A percentile compares a stretch with the other conserved stretches of the same genome.
Evolutionary conservation across 192 early-diverging fungal genomes (phyloP).

Genomic region (Rhizoclosmatium globosum): DNA sequence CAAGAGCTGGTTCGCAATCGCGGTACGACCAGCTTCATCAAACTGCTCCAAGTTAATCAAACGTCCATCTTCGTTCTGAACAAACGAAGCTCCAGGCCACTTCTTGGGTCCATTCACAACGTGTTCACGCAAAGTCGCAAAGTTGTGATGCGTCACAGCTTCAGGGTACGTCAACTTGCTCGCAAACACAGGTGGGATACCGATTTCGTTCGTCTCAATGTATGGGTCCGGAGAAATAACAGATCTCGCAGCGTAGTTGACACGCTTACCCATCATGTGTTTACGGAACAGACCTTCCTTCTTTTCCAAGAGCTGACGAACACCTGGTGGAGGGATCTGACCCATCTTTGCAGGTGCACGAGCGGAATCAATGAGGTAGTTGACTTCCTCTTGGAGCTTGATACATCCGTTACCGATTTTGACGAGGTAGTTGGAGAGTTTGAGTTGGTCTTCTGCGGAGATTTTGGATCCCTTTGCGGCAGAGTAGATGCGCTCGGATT

Average conservation of each 20-base stretch:
- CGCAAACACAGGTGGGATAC: constrained; percentile 97
- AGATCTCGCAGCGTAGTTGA: constrained; percentile 97
- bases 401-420: constrained; percentile 73
- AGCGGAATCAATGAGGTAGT: constrained; percentile 92
- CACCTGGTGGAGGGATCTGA: constrained; percentile 82
- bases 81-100: constrained; percentile 97
- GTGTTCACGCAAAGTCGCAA: constrained; percentile 85
- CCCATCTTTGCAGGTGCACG: constrained; percentile 81
- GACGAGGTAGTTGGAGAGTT: constrained; percentile 40
- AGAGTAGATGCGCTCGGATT: constrained; percentile 18
- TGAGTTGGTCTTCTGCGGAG: constrained; percentile 13
- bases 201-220: constrained; percentile 97
- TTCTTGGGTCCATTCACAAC: constrained; percentile 95
- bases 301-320: constrained; percentile 96
- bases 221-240: constrained; percentile 99
- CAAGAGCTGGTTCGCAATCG: constrained; percentile 91
- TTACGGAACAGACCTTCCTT: constrained; percentile 99
- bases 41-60: constrained; percentile 81
- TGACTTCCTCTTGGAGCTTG: constrained; percentile 86
- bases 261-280: constrained; percentile 99
- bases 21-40: constrained; percentile 87
- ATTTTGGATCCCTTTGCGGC: constrained; percentile 2
- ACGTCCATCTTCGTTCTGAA: constrained; percentile 96
- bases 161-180: constrained; percentile 95
- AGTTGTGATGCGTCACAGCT: constrained; percentile 95